Evolutionary conservation across 345 rosid species (phyloP), one percentile per base, ranked within the genome.

Genomic region (Salix purpurea): DNA sequence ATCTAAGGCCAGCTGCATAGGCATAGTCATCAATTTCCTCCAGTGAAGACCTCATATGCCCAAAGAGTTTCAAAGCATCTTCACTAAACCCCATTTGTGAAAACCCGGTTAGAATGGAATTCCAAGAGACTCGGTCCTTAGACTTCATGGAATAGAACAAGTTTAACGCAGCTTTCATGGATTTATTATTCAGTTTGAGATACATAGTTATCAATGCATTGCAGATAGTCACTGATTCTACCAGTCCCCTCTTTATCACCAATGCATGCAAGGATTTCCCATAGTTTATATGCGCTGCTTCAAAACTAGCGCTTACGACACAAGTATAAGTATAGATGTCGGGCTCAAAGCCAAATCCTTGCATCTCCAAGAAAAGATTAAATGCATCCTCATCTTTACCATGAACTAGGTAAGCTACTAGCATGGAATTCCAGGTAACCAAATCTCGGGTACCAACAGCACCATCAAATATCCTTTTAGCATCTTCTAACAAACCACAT

Each of bases 81-180:
- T 92, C 91, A 40, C 86, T 81, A 36, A 73, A 85, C 54, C 93
- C 89, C 36, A 70, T 81, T 23, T 89, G 94, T 32, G 93, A 89
- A 21, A 86, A 87, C 10, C 97, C 94, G 2, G 90, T 91, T 82
- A 92, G 67, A 26, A 92, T 81, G 34, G 96, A 84, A 77, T 91
- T 91, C 95, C 92, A 92, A 23, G 97, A 88, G 78, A 92, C 89
- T 42, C 84, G 88, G 72, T 92, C 97, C 76, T 85, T 92, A 48
- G 60, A 74, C 67, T 85, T 75, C 85, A 92, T 87, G 40, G 85
- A 83, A 24, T 85, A 69, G 68, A 92, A 92, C 42, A 92, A 54
- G 44, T 58, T 67, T 16, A 91, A 44, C 21, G 92, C 88, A 68
- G 87, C 89, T 23, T 79, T 86, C 90, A 92, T 84, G 56, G 86